Evolutionary conservation across 2,329 filamentous ascomycete genomes (phyloP).

Genomic region (Tolypocladium cylindrosporum): DNA sequence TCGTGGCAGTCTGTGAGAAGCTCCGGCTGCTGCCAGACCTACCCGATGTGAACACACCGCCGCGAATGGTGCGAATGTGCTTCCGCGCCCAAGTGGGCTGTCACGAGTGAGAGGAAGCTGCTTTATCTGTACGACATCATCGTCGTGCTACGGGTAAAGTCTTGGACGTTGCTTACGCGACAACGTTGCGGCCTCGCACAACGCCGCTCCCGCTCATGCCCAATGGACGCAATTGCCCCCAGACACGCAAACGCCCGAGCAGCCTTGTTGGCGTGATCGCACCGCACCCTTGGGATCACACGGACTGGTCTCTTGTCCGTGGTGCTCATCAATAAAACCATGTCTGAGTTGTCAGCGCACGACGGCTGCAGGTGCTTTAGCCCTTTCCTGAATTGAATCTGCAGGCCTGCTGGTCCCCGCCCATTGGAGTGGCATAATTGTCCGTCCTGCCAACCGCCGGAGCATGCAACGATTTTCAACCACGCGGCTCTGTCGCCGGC

Average conservation of each 20-base stretch:
- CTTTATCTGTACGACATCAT: not conserved
- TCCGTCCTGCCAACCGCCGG: not conserved
- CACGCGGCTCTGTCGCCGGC: not conserved
- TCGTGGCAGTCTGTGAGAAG: conserved; percentile 25
- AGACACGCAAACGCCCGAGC: not conserved
- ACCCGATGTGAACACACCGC: not conserved
- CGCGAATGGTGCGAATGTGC: not conserved
- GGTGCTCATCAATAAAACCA: not conserved
- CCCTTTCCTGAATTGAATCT: not conserved
- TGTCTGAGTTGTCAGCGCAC: not conserved
- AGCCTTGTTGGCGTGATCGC: not conserved
- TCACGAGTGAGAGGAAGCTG: not conserved
- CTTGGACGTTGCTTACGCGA: not conserved
- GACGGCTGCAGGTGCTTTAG: not conserved
- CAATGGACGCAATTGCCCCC: not conserved
- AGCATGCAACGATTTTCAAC: not conserved
- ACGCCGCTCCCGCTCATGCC: not conserved
- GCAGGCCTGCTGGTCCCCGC: not conserved
- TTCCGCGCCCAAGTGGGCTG: not conserved
- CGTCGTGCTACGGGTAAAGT: not conserved
- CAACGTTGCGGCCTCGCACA: not conserved
- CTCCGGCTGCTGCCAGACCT: not conserved
- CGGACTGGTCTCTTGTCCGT: not conserved
- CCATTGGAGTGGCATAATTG: not conserved
- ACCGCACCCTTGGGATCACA: not conserved